These are phyloP conservation scores for Suillus subalutaceus DNA, from an alignment of 768 basidiomycete species.

Conservation along the genomic window DNA sequence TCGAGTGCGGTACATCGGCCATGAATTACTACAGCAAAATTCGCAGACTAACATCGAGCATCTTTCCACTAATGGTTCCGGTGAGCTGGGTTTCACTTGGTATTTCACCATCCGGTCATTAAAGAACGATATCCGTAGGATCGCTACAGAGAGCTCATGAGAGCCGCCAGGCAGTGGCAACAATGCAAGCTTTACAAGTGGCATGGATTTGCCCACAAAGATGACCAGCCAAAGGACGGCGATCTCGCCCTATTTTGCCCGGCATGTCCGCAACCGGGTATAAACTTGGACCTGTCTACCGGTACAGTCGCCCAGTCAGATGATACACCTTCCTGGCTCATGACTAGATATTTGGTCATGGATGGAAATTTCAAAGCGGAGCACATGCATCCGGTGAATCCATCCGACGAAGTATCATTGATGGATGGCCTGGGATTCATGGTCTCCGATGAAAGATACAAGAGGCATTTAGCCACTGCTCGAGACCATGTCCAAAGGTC, in stretches of 20 bases:
- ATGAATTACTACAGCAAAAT: slow-evolving; percentile 1
- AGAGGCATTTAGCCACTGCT: background rate
- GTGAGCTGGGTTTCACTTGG: background rate
- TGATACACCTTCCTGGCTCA: background rate
- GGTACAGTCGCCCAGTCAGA: background rate
- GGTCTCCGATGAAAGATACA: background rate
- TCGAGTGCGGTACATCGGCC: background rate
- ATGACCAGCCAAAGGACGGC: background rate
- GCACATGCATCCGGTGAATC: background rate
- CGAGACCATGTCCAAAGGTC: slow-evolving; percentile 14
- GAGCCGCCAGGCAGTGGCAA: slow-evolving; percentile 20
- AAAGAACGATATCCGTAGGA: slow-evolving; percentile 8
- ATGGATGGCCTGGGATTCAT: background rate
- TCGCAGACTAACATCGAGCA: background rate
- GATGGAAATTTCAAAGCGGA: background rate
- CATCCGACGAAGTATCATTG: background rate
- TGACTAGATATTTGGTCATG: background rate
- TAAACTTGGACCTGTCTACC: slow-evolving; percentile 3
- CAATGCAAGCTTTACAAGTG: slow-evolving; percentile 22
- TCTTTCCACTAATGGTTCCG: background rate
- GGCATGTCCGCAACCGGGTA: background rate
- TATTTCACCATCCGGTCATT: background rate
- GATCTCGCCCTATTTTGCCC: slow-evolving; percentile 4
- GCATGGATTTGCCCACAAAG: slow-evolving; percentile 11
- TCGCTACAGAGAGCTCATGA: slow-evolving; percentile 20